These are phyloP conservation scores for Austropuccinia psidii DNA, from an alignment of 1,284 basidiomycete species.

Conservation along the genomic window DNA sequence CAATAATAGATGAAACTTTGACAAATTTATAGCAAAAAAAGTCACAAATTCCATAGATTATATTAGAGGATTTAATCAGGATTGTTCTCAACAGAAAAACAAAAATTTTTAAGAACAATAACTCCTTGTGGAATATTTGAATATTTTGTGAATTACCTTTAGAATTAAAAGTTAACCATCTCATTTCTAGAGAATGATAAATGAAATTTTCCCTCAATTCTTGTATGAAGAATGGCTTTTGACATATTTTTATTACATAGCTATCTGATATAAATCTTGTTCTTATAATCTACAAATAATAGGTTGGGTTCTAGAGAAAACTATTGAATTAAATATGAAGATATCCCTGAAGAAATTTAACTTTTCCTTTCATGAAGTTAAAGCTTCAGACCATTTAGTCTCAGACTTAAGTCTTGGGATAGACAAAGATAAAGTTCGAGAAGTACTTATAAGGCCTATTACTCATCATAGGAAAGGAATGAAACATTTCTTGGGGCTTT, in stretches of 20 bases:
- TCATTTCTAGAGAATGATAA: no score
- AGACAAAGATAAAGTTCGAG: not conserved
- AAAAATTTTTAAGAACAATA: no score
- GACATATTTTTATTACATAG: no score
- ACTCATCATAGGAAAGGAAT: not conserved
- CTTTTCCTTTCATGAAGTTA: not conserved
- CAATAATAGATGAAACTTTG: not conserved
- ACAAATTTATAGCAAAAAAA: not conserved
- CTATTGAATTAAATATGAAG: not conserved
- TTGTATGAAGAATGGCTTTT: no score
- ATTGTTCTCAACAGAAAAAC: not conserved
- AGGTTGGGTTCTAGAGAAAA: not conserved
- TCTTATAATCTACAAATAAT: not conserved
- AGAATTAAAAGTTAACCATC: not conserved
- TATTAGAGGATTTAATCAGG: not conserved
- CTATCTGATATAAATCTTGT: not conserved
- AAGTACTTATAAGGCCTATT: not conserved
- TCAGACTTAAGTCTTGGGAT: not conserved
- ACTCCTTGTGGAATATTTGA: no score
- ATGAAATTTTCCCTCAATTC: no score
- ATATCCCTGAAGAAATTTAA: not conserved
- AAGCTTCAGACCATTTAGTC: not conserved
- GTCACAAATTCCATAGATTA: not conserved
- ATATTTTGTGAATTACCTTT: no score
- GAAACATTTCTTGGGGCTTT: not conserved